Evolutionary conservation across 495 filamentous ascomycete genomes (phyloP).

Genomic region (Trichoderma virens): DNA sequence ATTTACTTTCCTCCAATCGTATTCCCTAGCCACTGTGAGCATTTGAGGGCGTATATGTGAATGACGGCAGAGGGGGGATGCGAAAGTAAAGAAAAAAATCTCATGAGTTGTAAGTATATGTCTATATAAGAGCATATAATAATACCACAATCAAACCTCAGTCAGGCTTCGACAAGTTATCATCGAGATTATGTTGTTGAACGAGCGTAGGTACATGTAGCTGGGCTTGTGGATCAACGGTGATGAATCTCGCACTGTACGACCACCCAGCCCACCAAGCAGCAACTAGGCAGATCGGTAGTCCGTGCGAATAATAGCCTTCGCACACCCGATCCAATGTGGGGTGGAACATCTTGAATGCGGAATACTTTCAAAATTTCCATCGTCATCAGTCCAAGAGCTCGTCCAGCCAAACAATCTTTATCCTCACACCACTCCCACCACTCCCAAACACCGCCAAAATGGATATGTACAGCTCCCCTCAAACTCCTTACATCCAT

Average conservation of each 20-base stretch:
- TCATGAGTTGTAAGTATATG: too few species aligned
- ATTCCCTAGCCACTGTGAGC: too few species aligned
- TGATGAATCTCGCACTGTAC: background rate
- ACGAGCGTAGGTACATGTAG: too few species aligned
- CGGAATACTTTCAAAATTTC: conserved; percentile 2
- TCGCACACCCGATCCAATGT: background rate
- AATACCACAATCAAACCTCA: too few species aligned
- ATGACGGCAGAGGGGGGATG: too few species aligned
- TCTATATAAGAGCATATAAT: too few species aligned
- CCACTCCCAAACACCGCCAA: background rate
- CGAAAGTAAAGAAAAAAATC: too few species aligned
- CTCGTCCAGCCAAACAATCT: background rate
- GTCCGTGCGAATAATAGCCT: background rate
- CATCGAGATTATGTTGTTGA: background rate
- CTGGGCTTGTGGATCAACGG: too few species aligned
- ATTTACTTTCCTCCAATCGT: too few species aligned
- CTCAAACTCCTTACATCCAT: background rate
- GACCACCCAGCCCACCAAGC: background rate
- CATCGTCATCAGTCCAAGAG: conserved; percentile 1
- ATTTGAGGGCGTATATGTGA: too few species aligned
- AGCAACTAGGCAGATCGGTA: too few species aligned
- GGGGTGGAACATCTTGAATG: background rate
- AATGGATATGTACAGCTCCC: conserved; percentile 13
- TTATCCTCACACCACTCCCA: background rate
- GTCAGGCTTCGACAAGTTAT: too few species aligned